Evolutionary conservation across 2,329 filamentous ascomycete species (phyloP).

Genomic region (Aspergillus puulaauensis): DNA sequence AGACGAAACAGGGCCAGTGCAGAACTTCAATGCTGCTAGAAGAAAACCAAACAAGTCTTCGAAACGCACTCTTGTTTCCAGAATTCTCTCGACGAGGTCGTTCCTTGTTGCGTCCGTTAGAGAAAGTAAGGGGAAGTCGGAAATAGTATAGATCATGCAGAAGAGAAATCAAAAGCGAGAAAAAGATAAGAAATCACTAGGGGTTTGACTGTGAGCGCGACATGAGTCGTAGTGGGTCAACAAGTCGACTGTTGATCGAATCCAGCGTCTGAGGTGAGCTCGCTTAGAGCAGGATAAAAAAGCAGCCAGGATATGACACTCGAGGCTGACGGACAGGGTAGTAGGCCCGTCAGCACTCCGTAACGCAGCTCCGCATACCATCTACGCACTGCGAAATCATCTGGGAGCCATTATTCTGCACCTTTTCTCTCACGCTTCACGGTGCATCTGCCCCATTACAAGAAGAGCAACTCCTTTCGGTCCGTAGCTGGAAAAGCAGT

Average conservation of each 20-base stretch:
- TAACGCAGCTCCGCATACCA: no score
- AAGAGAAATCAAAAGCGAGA: no score
- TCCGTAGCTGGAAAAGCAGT: no score
- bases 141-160: background rate
- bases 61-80: background rate
- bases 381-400: no score
- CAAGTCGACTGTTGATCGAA: background rate
- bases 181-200: no score
- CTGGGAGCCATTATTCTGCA: no score
- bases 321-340: background rate
- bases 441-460: no score
- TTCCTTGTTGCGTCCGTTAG: no score
- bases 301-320: background rate
- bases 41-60: background rate
- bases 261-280: slow-evolving; percentile 1
- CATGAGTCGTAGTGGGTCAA: slow-evolving; percentile 3
- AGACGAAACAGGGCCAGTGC: background rate
- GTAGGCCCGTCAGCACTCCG: background rate
- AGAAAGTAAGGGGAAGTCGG: no score
- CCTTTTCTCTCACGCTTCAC: no score
- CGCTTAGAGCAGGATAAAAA: background rate
- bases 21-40: background rate
- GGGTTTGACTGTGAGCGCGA: background rate
- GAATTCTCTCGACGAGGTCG: no score
- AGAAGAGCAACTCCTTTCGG: no score